A percentile compares a stretch with the other conserved stretches of the same genome.
phyloP scores from a whole-genome alignment of 1,284 basidiomycete genomes.

The Athelia sp. region DNA sequence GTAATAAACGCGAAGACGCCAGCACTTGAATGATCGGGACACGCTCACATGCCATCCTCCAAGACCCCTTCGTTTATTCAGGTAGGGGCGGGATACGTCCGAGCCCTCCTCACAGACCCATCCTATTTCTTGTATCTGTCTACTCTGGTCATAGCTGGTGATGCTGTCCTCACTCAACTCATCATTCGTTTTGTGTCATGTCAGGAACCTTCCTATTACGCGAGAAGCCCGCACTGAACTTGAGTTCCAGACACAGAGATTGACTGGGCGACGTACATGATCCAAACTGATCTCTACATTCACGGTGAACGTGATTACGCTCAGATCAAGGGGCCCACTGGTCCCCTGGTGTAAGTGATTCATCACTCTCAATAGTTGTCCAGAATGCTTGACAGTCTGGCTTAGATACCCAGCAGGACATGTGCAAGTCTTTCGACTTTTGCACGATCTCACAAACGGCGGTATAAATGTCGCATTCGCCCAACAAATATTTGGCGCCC shows the following conservation, averaged over 20 bases:
- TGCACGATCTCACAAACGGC: slow-evolving; percentile 61
- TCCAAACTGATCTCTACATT: slow-evolving; percentile 77
- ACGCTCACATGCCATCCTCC: background rate
- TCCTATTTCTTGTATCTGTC: slow-evolving; percentile 65
- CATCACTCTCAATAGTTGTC: background rate
- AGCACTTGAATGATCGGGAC: background rate
- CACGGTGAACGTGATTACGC: slow-evolving; percentile 85
- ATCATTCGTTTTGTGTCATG: slow-evolving; percentile 80
- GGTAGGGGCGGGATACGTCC: slow-evolving; percentile 14
- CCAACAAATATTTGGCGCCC: slow-evolving; percentile 72
- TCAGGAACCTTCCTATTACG: slow-evolving; percentile 34
- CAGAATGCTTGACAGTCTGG: slow-evolving; percentile 6
- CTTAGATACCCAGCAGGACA: slow-evolving; percentile 92
- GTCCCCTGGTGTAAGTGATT: slow-evolving; percentile 80
- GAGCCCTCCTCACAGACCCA: slow-evolving; percentile 49
- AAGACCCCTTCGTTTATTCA: background rate
- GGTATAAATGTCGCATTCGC: slow-evolving; percentile 63
- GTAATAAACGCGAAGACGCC: slow-evolving; percentile 37
- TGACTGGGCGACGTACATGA: slow-evolving; percentile 93
- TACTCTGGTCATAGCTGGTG: slow-evolving; percentile 59
- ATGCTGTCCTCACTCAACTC: slow-evolving; percentile 70
- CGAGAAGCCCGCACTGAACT: slow-evolving; percentile 9
- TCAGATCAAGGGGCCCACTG: slow-evolving; percentile 86
- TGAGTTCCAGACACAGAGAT: slow-evolving; percentile 88
- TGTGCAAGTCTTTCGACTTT: slow-evolving; percentile 76